Evolutionary conservation across 2,329 filamentous ascomycete genomes (phyloP).

Genomic region (Bipolaris gigantea): DNA sequence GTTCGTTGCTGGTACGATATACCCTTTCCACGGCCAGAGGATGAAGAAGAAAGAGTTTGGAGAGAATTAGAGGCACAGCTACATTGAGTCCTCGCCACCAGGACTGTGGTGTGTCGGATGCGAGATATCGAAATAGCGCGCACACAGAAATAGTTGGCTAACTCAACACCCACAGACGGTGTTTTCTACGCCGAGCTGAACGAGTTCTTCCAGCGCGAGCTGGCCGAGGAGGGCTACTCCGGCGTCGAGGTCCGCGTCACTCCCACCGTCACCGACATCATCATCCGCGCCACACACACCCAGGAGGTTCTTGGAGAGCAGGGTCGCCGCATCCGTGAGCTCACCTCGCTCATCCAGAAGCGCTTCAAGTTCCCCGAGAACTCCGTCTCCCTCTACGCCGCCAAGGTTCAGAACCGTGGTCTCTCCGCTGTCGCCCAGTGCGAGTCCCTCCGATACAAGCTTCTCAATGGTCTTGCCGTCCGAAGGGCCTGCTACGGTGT

Average conservation of each 20-base stretch:
- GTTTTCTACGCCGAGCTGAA: conserved; percentile 99
- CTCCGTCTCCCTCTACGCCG: conserved; percentile 99
- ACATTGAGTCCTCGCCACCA: neutral
- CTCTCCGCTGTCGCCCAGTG: conserved; percentile 99
- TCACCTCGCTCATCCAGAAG: conserved; percentile 99
- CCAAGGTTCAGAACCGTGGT: conserved; percentile 99
- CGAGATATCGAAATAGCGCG: conserved; percentile 15
- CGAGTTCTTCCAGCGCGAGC: conserved; percentile 99
- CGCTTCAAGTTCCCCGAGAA: conserved; percentile 99
- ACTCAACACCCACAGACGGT: conserved; percentile 65
- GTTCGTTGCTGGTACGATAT: conserved; percentile 55
- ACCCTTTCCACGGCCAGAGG: conserved; percentile 20
- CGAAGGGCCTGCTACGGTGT: conserved; percentile 99
- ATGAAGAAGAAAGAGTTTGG: conserved; percentile 1
- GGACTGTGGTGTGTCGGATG: neutral
- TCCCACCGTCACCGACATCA: conserved; percentile 99
- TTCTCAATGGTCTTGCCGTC: conserved; percentile 98
- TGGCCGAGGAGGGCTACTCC: conserved; percentile 99
- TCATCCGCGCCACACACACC: conserved; percentile 99
- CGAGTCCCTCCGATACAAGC: conserved; percentile 99
- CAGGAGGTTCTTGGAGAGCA: conserved; percentile 99
- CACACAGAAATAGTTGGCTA: conserved; percentile 26
- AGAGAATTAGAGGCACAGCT: neutral
- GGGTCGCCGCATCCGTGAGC: conserved; percentile 99
- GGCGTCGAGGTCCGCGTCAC: conserved; percentile 99